These are phyloP conservation scores for Plasmodium adleri DNA, from an alignment of 169 alveolate genomes.

Conservation along the genomic window DNA sequence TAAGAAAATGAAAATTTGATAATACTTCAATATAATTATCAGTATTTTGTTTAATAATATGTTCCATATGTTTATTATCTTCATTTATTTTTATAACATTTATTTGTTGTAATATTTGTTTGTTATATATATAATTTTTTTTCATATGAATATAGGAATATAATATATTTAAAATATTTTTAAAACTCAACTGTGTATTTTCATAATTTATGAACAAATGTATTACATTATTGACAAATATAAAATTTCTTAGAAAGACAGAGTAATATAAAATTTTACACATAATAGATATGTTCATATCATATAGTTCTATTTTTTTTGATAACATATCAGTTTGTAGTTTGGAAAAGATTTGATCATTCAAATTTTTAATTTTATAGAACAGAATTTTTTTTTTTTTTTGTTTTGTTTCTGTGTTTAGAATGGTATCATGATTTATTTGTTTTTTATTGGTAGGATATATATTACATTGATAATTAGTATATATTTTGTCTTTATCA, in stretches of 20 bases:
- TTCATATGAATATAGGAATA: constrained; percentile 30
- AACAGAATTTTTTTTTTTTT: background rate
- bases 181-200: constrained; percentile 19
- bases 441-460: background rate
- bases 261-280: constrained; percentile 66
- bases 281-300: constrained; percentile 17
- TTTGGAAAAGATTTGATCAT: constrained; percentile 20
- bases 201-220: constrained; percentile 40
- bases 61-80: background rate
- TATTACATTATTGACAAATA: constrained; percentile 45
- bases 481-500: background rate
- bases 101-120: constrained; percentile 12
- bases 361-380: constrained; percentile 38
- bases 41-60: background rate
- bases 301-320: constrained; percentile 22
- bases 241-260: constrained; percentile 32
- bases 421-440: background rate
- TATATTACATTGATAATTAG: too few species aligned
- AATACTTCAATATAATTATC: constrained; percentile 1
- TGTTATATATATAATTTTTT: constrained; percentile 6
- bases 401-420: background rate
- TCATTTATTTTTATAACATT: constrained; percentile 5
- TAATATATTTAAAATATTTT: constrained; percentile 64
- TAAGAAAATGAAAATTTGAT: constrained; percentile 21
- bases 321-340: constrained; percentile 53